Evolutionary conservation across 2,329 filamentous ascomycete genomes (phyloP).

Genomic region (Fusarium sp.): DNA sequence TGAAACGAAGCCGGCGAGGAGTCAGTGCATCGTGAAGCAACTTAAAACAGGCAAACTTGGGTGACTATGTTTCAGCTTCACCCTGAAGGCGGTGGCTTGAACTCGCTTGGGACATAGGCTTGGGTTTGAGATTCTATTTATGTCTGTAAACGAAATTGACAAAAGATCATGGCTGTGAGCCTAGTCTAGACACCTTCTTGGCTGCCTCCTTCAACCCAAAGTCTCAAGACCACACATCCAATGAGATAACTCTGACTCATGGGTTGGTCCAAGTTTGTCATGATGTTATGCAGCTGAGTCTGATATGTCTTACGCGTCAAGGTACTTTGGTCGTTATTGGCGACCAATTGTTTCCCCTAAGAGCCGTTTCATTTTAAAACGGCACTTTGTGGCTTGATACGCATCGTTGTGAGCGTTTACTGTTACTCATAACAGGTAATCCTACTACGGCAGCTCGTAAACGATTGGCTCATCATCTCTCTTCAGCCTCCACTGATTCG

Average conservation of each 20-base stretch:
- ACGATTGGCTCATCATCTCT: slow-evolving; percentile 22
- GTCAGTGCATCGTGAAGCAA: background rate
- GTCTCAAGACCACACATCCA: background rate
- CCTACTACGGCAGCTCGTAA: background rate
- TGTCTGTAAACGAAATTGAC: background rate
- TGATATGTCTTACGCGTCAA: background rate
- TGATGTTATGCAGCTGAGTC: background rate
- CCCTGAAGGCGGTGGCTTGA: background rate
- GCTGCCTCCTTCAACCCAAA: background rate
- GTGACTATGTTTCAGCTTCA: background rate
- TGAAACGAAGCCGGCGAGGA: background rate
- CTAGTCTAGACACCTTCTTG: background rate
- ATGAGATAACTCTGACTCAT: background rate
- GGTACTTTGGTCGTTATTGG: background rate
- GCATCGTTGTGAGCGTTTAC: background rate
- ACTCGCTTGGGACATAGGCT: background rate
- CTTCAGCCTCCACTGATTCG: slow-evolving; percentile 32
- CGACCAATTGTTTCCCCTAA: background rate
- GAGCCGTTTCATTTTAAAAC: background rate
- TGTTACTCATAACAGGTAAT: background rate
- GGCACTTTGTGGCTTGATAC: background rate
- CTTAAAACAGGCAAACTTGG: background rate
- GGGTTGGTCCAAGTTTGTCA: background rate
- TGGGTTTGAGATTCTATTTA: background rate
- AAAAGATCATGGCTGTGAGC: background rate